Evolutionary conservation across 2,329 filamentous ascomycete genomes (phyloP), one percentile per base, ranked within the genome.

Genomic region (Coleophoma eucalyptorum): DNA sequence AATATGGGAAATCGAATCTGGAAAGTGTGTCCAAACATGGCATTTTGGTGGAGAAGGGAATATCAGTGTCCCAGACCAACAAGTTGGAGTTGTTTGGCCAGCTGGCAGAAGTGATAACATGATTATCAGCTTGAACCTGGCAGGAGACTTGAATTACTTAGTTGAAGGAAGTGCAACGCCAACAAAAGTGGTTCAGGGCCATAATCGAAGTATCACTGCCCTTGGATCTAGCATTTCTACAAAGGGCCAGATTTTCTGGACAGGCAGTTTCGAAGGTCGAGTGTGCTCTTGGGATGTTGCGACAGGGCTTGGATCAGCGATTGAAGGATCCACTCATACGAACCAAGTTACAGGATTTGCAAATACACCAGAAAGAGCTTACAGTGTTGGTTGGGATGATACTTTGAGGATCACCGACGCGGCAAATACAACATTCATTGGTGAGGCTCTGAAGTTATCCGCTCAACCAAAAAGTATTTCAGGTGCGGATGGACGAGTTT

Each of bases 351-450:
- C 85, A 3, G 88, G 89, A 46, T 86, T 99, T 56, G 75, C 86
- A 3, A 73, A 82, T 1, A 74, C 74, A 7, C 65, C 75, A 2
- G 80, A 83, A 33, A 79, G 83, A 57, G 81, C 90, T n/a, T 92
- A 89, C 72, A 93, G 86, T 62, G 88, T 93, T 48, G 92, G 86
- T 56, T 99, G 93, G 94, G 94, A 99, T 65, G 94, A 99, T 67
- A 90, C 86, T 1, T 76, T 97, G 34, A 86, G 91, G 55, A 86
- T 81, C 41, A 78, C 95, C 34, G 91, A 96, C 57, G 78, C 87
- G 52, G 78, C 83, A 1, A 82, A 86, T 48, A 86, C 83, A 62
- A 89, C 85, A 0, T 97, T 95, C 67, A 78, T 85, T 5, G 90
- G 88, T 50, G 77, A 78, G 46, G 75, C 82, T 1, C 71, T 78